phyloP scores from a whole-genome alignment of 169 alveolate species.

The Plasmodium relictum region DNA sequence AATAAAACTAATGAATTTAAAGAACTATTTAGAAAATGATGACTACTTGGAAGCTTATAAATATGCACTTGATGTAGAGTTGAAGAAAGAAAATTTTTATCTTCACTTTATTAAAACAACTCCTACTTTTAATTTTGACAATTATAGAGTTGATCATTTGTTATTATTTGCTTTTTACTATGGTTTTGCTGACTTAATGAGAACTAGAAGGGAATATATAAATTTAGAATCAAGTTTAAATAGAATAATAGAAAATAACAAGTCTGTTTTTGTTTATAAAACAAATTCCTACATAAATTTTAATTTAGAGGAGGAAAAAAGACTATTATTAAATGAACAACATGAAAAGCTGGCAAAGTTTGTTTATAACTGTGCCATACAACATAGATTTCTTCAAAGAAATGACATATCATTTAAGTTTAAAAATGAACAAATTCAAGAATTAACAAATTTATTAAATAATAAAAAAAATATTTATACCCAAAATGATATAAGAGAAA shows the following conservation, averaged over 20 bases:
- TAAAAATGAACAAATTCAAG: conserved; percentile 11
- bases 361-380: conserved; percentile 55
- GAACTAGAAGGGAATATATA: conserved; percentile 56
- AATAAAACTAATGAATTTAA: conserved; percentile 36
- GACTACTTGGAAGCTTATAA: conserved; percentile 54
- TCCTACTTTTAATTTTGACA: conserved; percentile 49
- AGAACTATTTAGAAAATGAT: conserved; percentile 35
- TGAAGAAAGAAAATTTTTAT: conserved; percentile 42
- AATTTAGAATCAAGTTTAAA: conserved; percentile 43
- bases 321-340: conserved; percentile 18
- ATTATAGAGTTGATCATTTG: conserved; percentile 49
- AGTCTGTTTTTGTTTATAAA: conserved; percentile 29
- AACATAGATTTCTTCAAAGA: conserved; percentile 5
- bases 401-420: conserved; percentile 17
- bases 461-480: conserved; percentile 32
- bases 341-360: conserved; percentile 61
- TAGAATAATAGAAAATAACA: conserved; percentile 33
- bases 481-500: conserved; percentile 21
- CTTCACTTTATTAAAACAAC: conserved; percentile 62
- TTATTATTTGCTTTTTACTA: conserved; percentile 68
- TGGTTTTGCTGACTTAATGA: conserved; percentile 55
- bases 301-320: conserved; percentile 36
- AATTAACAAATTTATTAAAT: conserved; percentile 30
- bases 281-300: conserved; percentile 19
- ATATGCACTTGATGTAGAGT: conserved; percentile 34